Evolutionary conservation across 1,284 basidiomycete species (phyloP), one percentile per base, ranked within the genome.

Genomic region (Cryptococcus maquisensis): DNA sequence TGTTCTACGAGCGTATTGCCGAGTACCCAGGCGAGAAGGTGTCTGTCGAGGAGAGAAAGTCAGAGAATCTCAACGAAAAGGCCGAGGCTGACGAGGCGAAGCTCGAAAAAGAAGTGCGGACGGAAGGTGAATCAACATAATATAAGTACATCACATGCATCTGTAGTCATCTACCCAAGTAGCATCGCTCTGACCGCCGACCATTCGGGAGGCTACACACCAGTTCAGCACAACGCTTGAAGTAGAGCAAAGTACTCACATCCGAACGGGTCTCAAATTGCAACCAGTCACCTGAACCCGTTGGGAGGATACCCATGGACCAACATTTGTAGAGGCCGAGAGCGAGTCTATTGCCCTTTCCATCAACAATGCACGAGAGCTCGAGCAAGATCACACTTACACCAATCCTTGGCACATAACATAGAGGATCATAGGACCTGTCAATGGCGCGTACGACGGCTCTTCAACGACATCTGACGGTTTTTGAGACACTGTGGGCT

Each of bases 321-420:
- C 84, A 84, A 75, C 90, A 93, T 74, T 95, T 95, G 85, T 87
- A 95, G 35, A 94, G 75, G 0, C 91, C 91, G 32, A 94, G 83
- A 4, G 79, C 82, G 20, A 94, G 80, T 1, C 65, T 85, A 8
- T 59, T 32, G 1, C 28, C 7, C 28, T 32, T 8, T 32, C n/a
- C 28, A 32, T 6, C 7, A 10, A 32, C 28, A 32, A 32, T 6
- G 39, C 28, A 15, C 3, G 50, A 37, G 2, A n/a, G 6, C 12
- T 54, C n/a, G n/a, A n/a, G n/a, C n/a, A n/a, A n/a, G n/a, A n/a
- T n/a, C n/a, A 2, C 3, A 66, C 72, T 62, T 49, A 75, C 69
- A 76, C 73, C 52, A 72, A 63, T 15, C 63, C 67, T 54, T 78
- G 75, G 60, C 73, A 76, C 10, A 59, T 60, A 15, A 75, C 57